Conservation (phyloP, 1,139 yeast genomes). For the Pichia sp. region DNA sequence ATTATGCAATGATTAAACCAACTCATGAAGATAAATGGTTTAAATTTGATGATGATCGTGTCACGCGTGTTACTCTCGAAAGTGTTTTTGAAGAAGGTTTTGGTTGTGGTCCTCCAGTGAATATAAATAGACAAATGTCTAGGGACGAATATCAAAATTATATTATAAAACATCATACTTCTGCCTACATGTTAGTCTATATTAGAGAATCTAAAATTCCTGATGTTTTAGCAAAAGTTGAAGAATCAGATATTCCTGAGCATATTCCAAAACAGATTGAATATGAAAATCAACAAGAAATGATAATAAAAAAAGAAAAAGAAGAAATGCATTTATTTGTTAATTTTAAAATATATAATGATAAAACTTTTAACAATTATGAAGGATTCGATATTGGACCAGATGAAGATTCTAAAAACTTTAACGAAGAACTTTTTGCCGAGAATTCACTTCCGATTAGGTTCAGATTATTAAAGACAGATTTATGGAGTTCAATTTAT, state of each 20-base stretch:
- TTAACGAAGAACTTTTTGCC: constrained; percentile 42
- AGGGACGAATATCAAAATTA: constrained; percentile 60
- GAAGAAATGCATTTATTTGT: constrained; percentile 79
- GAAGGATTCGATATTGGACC: constrained; percentile 77
- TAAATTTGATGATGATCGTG: constrained; percentile 92
- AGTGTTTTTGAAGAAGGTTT: constrained; percentile 91
- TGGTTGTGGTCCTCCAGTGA: constrained; percentile 65
- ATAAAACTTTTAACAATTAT: constrained; percentile 48
- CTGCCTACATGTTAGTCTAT: constrained; percentile 96
- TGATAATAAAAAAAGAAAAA: constrained; percentile 47
- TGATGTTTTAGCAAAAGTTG: constrained; percentile 52
- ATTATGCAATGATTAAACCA: constrained; percentile 90
- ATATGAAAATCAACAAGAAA: constrained; percentile 52
- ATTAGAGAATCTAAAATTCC: constrained; percentile 59
- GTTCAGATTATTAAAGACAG: constrained; percentile 54
- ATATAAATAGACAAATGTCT: constrained; percentile 43
- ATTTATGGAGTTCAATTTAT: constrained; percentile 37
- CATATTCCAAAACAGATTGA: constrained; percentile 65
- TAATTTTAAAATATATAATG: constrained; percentile 47
- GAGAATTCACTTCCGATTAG: constrained; percentile 45
- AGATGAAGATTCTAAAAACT: constrained; percentile 43
- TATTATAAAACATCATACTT: constrained; percentile 70
- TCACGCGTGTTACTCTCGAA: constrained; percentile 73
- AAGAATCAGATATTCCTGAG: constrained; percentile 56
- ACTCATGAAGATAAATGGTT: constrained; percentile 68